These are phyloP conservation scores for Pythium utonaiense DNA, from an alignment of 352 stramenopile species.

Conservation along the genomic window DNA sequence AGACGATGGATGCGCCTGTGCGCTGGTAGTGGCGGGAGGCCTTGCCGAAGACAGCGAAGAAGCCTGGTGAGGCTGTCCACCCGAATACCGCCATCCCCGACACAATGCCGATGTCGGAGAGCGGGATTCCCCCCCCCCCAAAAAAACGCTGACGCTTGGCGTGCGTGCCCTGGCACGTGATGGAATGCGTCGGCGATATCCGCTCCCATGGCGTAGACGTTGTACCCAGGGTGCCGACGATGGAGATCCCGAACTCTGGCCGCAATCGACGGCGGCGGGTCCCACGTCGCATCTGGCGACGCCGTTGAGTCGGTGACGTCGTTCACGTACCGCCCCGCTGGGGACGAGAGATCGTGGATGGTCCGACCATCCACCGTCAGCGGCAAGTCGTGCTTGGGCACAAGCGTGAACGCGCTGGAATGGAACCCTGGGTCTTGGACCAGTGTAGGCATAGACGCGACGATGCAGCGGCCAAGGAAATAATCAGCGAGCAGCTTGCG, in stretches of 20 bases:
- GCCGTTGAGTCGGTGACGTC: constrained; percentile 4
- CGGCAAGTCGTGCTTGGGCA: constrained; percentile 8
- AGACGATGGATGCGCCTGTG: too few relatives aligned
- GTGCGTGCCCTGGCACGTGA: too few relatives aligned
- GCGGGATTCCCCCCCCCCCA: too few relatives aligned
- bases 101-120: too few relatives aligned
- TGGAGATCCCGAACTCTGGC: not conserved
- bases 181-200: constrained; percentile 13
- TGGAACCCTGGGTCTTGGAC: constrained; percentile 2
- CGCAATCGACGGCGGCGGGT: constrained; percentile 2
- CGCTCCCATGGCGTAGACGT: constrained; percentile 3
- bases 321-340: constrained; percentile 1
- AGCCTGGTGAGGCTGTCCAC: too few relatives aligned
- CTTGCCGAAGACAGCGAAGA: too few relatives aligned
- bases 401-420: constrained; percentile 11
- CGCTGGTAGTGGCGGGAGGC: too few relatives aligned
- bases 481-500: constrained; percentile 6
- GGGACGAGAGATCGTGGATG: constrained; percentile 6
- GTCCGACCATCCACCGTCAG: constrained; percentile 20
- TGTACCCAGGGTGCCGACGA: constrained; percentile 7
- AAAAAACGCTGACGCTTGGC: too few relatives aligned
- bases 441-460: constrained; percentile 15
- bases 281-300: constrained; percentile 10
- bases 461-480: constrained; percentile 13
- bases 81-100: too few relatives aligned